phyloP scores from a whole-genome alignment of 495 filamentous ascomycete genomes.

The Podospora australis region DNA sequence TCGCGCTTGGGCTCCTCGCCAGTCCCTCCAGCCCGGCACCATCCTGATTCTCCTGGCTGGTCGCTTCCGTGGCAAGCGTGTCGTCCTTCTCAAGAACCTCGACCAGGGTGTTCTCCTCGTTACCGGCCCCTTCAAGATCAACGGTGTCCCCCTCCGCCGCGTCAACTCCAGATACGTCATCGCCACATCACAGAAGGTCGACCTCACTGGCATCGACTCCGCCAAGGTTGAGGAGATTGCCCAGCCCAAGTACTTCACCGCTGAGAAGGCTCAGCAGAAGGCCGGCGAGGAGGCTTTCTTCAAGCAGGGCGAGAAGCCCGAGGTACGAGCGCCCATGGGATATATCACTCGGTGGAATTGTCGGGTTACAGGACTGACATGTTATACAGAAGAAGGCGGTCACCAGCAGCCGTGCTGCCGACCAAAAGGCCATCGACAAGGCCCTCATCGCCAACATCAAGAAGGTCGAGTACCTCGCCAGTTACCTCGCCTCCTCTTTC shows the following conservation, averaged over 20 bases:
- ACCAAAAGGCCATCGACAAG: slow-evolving; percentile 98
- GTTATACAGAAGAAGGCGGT: slow-evolving; percentile 84
- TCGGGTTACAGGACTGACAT: slow-evolving; percentile 27
- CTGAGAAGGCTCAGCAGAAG: slow-evolving; percentile 88
- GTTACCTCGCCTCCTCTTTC: slow-evolving; percentile 88
- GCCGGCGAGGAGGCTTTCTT: slow-evolving; percentile 95
- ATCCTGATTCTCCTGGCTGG: slow-evolving; percentile 98
- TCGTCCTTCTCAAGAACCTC: slow-evolving; percentile 95
- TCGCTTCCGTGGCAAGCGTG: slow-evolving; percentile 99
- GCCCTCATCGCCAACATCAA: slow-evolving; percentile 84
- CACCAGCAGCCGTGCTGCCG: slow-evolving; percentile 77
- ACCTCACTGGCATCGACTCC: slow-evolving; percentile 75
- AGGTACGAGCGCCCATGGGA: slow-evolving; percentile 57
- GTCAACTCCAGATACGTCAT: slow-evolving; percentile 99
- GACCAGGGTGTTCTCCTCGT: slow-evolving; percentile 95
- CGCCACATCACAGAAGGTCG: slow-evolving; percentile 85
- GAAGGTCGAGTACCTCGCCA: slow-evolving; percentile 83
- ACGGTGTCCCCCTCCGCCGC: slow-evolving; percentile 95
- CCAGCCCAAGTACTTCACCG: slow-evolving; percentile 84
- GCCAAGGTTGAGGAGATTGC: slow-evolving; percentile 79
- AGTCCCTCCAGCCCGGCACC: slow-evolving; percentile 84
- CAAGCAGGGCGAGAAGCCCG: slow-evolving; percentile 91
- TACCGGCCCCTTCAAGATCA: slow-evolving; percentile 99
- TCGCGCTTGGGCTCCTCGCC: slow-evolving; percentile 74
- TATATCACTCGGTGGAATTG: background rate